Base-by-base conservation (phyloP, 257 asterid species). In the Buddleja alternifolia region DNA sequence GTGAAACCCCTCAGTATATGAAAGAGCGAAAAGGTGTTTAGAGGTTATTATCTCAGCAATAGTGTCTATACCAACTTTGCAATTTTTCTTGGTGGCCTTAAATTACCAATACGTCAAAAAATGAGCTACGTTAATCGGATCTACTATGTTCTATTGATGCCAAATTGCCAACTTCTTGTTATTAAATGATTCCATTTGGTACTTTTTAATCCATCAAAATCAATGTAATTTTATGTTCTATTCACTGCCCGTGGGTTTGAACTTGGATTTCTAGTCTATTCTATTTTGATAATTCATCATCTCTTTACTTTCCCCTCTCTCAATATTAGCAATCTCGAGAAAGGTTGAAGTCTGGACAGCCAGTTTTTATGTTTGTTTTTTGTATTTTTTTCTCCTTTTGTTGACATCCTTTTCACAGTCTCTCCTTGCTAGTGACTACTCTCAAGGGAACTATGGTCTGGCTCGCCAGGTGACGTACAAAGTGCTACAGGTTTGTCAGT, bases 371-470 rank as follows among this genome's bases (percentile, higher is more conserved):
- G 23, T n/a, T n/a, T n/a, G n/a, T 25, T 46, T 62, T 34, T 21
- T 56, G 44, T 4, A 63, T 19, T 41, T 39, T 39, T 51, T 51
- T 73, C 60, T 60, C 53, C 32, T 59, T 67, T 55, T 45, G 8
- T 20, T 71, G 69, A 55, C 52, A 56, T 61, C 73, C 56, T 63
- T 75, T 75, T 39, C 39, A 46, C 79, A 90, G 99, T 82, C 97
- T 77, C 88, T 90, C 60, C 94, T 93, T 70, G 99, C 97, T 10
- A 75, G 88, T 78, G 94, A 82, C 52, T 89, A 78, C 75, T 90
- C 97, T 74, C 90, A 85, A 81, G 97, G 95, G 66, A 85, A 84
- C 74, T 90, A 90, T 75, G 75, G 67, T 51, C 78, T 80, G 73
- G 96, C 96, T 29, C 86, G 95, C 63, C 75, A 83, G 85, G 90